Conservation (phyloP, 2,329 filamentous ascomycete species). For the Scopulariopsis brevicaulis region DNA sequence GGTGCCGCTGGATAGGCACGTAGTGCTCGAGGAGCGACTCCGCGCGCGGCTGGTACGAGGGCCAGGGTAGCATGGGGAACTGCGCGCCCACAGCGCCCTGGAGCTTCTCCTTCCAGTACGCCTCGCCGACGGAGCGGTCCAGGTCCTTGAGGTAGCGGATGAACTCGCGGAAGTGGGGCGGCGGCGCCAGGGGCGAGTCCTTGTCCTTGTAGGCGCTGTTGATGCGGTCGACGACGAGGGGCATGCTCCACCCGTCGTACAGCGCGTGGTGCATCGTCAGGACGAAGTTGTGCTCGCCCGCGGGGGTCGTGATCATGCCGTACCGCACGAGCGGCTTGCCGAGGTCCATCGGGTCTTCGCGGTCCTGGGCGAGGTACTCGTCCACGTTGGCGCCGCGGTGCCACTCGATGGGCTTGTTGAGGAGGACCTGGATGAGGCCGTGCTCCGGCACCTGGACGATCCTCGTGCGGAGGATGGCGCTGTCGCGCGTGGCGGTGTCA, state of each 20-base stretch:
- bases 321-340: conserved; percentile 34
- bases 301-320: conserved; percentile 23
- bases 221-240: conserved; percentile 33
- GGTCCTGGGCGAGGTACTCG: conserved; percentile 27
- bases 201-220: conserved; percentile 31
- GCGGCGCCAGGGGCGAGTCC: neutral
- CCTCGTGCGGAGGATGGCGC: conserved; percentile 33
- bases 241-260: conserved; percentile 47
- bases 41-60: conserved; percentile 35
- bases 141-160: conserved; percentile 31
- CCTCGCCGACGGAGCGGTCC: conserved; percentile 25
- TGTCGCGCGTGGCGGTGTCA: conserved; percentile 21
- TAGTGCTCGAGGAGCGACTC: conserved; percentile 43
- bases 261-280: conserved; percentile 43
- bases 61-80: conserved; percentile 34
- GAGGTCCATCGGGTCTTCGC: conserved; percentile 27
- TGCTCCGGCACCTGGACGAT: conserved; percentile 31
- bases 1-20: conserved; percentile 23
- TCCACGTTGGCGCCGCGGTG: conserved; percentile 20
- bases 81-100: conserved; percentile 30
- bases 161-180: conserved; percentile 30
- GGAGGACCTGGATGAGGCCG: conserved; percentile 34
- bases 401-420: conserved; percentile 24
- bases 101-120: conserved; percentile 34
- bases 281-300: conserved; percentile 29